phyloP scores from a whole-genome alignment of 2,329 filamentous ascomycete species.

The Lecanicillium sp. region DNA sequence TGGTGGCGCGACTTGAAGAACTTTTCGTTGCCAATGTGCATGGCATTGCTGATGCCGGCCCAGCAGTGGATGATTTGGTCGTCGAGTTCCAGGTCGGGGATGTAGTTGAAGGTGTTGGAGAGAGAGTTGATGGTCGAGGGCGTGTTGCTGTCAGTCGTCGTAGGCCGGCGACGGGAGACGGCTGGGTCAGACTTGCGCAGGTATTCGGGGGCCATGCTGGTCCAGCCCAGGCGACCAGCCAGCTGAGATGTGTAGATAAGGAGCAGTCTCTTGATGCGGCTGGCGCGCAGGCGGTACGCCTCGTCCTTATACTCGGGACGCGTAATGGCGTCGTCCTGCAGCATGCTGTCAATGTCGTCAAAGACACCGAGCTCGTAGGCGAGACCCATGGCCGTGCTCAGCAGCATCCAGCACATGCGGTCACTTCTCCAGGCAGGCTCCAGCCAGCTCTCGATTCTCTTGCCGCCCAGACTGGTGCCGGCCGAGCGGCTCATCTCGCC shows the following conservation, averaged over 20 bases:
- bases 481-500: conserved; percentile 23
- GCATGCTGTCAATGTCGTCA: conserved; percentile 72
- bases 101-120: conserved; percentile 56
- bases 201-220: conserved; percentile 79
- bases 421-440: conserved; percentile 94
- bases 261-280: conserved; percentile 76
- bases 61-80: conserved; percentile 78
- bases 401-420: conserved; percentile 95
- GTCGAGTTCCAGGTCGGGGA: conserved; percentile 58
- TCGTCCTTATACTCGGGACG: conserved; percentile 66
- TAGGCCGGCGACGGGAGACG: conserved; percentile 41
- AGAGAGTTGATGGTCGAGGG: conserved; percentile 52
- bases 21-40: conserved; percentile 83
- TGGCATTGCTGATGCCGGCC: conserved; percentile 86
- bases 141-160: conserved; percentile 49
- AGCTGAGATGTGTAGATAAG: conserved; percentile 89
- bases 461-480: conserved; percentile 62
- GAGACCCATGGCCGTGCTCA: conserved; percentile 83
- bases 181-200: conserved; percentile 51
- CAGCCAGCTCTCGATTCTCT: conserved; percentile 88
- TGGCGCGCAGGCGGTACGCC: conserved; percentile 66
- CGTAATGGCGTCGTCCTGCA: conserved; percentile 50
- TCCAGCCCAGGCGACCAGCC: conserved; percentile 86
- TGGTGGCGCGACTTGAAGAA: conserved; percentile 82
- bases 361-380: conserved; percentile 95